Base-by-base conservation (phyloP, 2,329 filamentous ascomycete species). In the Botrytis pseudocinerea region DNA sequence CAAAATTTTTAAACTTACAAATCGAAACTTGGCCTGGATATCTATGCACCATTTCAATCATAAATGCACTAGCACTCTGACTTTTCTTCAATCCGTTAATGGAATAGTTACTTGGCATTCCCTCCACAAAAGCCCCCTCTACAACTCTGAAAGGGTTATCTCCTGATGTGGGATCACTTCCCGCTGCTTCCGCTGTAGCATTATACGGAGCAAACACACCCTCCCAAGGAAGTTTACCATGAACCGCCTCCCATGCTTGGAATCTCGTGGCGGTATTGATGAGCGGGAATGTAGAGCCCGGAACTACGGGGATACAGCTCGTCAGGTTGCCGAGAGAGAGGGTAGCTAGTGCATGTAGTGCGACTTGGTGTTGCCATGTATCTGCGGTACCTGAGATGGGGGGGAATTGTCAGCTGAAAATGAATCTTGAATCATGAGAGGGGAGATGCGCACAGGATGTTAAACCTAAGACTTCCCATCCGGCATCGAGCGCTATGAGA, bases 11-110 rank as follows among this genome's bases (percentile, higher is more conserved):
- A 1, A 20, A 38, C 70, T 59, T 57, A 69, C 65, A 86, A 74
- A 87, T 86, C 40, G 80, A 82, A n/a, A 87, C 82, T 76, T 87
- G 81, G 40, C 85, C 84, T 0, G 85, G 85, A 77, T 87, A 85
- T 76, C 83, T 85, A 73, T 82, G 82, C 1, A 86, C 85, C 78
- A 82, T 81, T 72, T 84, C 81, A 48, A 87, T 81, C 83, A 87
- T 84, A 78, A 85, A 87, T 35, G 82, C 81, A 0, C 83, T 84
- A 7, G 84, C 84, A 64, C 79, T 80, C 40, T 81, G 80, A 64
- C 83, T 44, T 0, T 22, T 35, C 42, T 73, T 70, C 42, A 73
- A 40, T 22, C 22, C 80, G 28, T 78, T 75, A 4, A 82, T 80
- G 32, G 82, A 78, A 4, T 82, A 83, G n/a, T 78, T 82, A 76